Evolutionary conservation across 371 early-diverging fungal genomes (phyloP), one percentile per base, ranked within the genome.

Genomic region (Circinella umbellata): DNA sequence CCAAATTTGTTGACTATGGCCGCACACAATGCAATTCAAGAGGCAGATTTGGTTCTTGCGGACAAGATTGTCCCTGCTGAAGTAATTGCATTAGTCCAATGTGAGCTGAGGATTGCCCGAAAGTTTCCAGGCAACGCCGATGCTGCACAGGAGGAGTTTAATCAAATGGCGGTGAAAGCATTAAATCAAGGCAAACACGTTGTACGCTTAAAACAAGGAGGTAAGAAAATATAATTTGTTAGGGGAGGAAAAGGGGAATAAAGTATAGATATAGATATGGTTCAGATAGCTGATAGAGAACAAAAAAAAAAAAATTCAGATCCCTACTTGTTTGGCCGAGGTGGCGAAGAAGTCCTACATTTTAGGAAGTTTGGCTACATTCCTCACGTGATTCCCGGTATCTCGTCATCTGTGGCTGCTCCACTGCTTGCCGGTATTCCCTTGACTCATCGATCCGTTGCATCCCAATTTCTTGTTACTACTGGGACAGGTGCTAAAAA

Each of bases 311-410:
- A 18, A 8, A 39, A 66, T 9, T 72, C n/a, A 86, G 96, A 97
- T 76, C 95, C 96, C 39, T 96, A 92, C 78, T 83, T 97, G 20
- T 96, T 95, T 80, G 96, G 96, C 34, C 90, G 98, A 48, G 96
- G 96, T 53, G 96, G 93, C 17, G 98, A 97, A 76, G 98, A 97
- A 69, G 84, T 92, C 9, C 69, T 92, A 36, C 92, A 88, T 72
- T 93, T 93, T 77, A 82, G 90, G 46, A 75, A 83, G 15, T 83
- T 89, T 69, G 91, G 90, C 20, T 89, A 83, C 61, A 83, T 86
- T 36, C 77, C 91, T 17, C 84, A 83, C 6, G 89, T 94, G n/a
- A 82, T 96, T 5, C 95, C 97, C 6, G 97, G 97, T 18, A 81
- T 96, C 9, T 92, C 94, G 0, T 92, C 94, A 17, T 80, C 90